Percentiles rank a stretch among this genome's conserved stretches.
Conservation (phyloP, 495 filamentous ascomycete genomes). For the Neurospora sp. region DNA sequence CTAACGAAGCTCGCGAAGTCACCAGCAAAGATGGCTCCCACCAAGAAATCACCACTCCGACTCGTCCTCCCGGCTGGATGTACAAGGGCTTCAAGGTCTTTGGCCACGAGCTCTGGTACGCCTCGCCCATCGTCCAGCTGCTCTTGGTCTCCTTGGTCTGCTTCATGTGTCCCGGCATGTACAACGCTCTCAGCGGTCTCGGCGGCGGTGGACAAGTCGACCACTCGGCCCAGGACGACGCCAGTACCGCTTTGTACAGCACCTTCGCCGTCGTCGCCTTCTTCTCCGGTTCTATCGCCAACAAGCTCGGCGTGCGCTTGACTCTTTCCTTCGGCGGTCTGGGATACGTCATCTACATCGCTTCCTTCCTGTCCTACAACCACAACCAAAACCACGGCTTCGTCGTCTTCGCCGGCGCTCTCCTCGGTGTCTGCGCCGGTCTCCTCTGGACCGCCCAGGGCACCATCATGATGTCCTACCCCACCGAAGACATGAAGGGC, state of each 20-base stretch:
- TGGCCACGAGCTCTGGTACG: slow-evolving; percentile 53
- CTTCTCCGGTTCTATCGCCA: slow-evolving; percentile 71
- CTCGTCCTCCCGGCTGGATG: slow-evolving; percentile 49
- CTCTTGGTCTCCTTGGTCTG: slow-evolving; percentile 73
- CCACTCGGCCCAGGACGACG: slow-evolving; percentile 51
- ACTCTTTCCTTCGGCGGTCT: slow-evolving; percentile 74
- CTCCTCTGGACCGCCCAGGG: slow-evolving; percentile 88
- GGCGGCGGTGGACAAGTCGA: slow-evolving; percentile 66
- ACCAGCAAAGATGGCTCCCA: not conserved
- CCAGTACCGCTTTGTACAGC: slow-evolving; percentile 64
- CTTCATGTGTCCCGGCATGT: slow-evolving; percentile 83
- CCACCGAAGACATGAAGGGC: slow-evolving; percentile 70
- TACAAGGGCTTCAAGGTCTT: slow-evolving; percentile 54
- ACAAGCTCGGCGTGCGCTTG: slow-evolving; percentile 60
- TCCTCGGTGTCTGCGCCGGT: slow-evolving; percentile 71
- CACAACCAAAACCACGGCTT: slow-evolving; percentile 67
- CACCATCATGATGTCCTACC: slow-evolving; percentile 93
- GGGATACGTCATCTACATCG: slow-evolving; percentile 77
- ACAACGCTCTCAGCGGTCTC: slow-evolving; percentile 66
- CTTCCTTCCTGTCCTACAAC: slow-evolving; percentile 70
- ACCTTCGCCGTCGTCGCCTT: slow-evolving; percentile 83
- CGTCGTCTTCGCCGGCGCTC: slow-evolving; percentile 65
- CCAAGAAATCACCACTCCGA: not conserved
- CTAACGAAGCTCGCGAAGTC: not conserved
- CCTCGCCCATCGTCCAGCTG: slow-evolving; percentile 64